phyloP scores from a whole-genome alignment of 1,284 basidiomycete species.

The Mycena sp. region DNA sequence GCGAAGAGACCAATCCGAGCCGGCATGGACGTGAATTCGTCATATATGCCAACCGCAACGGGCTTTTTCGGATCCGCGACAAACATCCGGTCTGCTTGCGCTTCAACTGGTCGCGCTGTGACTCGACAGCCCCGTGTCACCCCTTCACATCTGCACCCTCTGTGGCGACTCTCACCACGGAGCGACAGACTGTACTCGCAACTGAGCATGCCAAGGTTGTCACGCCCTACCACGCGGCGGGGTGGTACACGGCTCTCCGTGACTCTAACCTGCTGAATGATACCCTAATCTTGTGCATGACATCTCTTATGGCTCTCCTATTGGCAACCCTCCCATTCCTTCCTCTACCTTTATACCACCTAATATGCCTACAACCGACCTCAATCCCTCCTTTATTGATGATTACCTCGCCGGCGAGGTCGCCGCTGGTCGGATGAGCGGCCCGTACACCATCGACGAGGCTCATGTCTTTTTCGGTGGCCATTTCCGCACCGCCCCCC shows the following conservation, averaged over 20 bases:
- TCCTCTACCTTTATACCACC: constrained; percentile 15
- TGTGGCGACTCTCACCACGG: constrained; percentile 20
- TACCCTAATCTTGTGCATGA: constrained; percentile 23
- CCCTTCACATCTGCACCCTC: constrained; percentile 21
- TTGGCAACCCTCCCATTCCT: constrained; percentile 21
- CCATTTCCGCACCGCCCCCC: constrained; percentile 16
- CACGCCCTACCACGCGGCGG: constrained; percentile 19
- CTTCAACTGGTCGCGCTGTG: constrained; percentile 6
- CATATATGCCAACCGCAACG: not conserved
- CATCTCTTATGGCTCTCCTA: constrained; percentile 16
- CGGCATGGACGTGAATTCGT: constrained; percentile 12
- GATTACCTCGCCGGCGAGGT: constrained; percentile 7
- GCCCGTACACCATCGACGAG: constrained; percentile 4
- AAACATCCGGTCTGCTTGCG: constrained; percentile 6
- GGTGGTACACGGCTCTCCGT: constrained; percentile 12
- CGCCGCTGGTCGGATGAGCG: constrained; percentile 16
- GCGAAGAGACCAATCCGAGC: constrained; percentile 2
- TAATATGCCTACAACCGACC: constrained; percentile 16
- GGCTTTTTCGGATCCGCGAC: too few species aligned
- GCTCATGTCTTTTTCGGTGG: constrained; percentile 9
- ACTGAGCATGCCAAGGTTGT: constrained; percentile 7
- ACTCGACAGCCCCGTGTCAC: not conserved
- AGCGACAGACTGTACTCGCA: constrained; percentile 23
- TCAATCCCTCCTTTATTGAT: too few species aligned
- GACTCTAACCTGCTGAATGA: constrained; percentile 11